Conservation (phyloP, 257 asterid genomes). For the Penstemon barbatus region DNA sequence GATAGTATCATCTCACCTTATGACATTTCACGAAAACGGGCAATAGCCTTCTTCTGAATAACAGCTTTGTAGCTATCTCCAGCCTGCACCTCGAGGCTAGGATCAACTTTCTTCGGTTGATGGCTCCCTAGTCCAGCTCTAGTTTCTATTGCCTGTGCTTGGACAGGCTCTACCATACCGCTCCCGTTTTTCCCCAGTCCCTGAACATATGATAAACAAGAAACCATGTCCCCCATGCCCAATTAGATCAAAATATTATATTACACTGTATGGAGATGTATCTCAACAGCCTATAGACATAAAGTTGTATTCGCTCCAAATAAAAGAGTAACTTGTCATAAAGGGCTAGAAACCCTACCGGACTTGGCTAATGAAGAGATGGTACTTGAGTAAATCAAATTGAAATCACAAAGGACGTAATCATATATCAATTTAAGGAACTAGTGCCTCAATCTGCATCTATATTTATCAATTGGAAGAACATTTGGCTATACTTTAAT, state of each 20-base stretch:
- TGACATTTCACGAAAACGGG: slow-evolving; percentile 94
- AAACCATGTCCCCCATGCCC: slow-evolving; percentile 39
- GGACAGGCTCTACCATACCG: slow-evolving; percentile 96
- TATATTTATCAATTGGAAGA: too few relatives aligned
- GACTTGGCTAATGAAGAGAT: not conserved
- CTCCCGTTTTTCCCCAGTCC: slow-evolving; percentile 96
- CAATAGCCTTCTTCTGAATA: slow-evolving; percentile 96
- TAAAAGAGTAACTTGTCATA: slow-evolving; percentile 6
- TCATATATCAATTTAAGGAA: slow-evolving; percentile 3
- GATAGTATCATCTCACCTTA: slow-evolving; percentile 32
- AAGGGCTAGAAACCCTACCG: slow-evolving; percentile 4
- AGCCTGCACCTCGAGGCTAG: slow-evolving; percentile 83
- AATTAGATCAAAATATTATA: slow-evolving; percentile 43
- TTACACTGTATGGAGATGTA: slow-evolving; percentile 27
- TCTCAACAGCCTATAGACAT: slow-evolving; percentile 22
- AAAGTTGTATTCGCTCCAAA: slow-evolving; percentile 29
- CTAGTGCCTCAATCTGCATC: not conserved
- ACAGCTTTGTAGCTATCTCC: slow-evolving; percentile 97
- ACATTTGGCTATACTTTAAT: too few relatives aligned
- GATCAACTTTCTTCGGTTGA: slow-evolving; percentile 81
- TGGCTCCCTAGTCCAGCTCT: slow-evolving; percentile 92
- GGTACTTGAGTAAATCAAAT: not conserved
- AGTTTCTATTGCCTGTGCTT: slow-evolving; percentile 66
- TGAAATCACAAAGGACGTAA: not conserved
- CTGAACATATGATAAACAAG: slow-evolving; percentile 45